Evolutionary conservation across 495 filamentous ascomycete genomes (phyloP).

Genomic region (Daldinia childiae): DNA sequence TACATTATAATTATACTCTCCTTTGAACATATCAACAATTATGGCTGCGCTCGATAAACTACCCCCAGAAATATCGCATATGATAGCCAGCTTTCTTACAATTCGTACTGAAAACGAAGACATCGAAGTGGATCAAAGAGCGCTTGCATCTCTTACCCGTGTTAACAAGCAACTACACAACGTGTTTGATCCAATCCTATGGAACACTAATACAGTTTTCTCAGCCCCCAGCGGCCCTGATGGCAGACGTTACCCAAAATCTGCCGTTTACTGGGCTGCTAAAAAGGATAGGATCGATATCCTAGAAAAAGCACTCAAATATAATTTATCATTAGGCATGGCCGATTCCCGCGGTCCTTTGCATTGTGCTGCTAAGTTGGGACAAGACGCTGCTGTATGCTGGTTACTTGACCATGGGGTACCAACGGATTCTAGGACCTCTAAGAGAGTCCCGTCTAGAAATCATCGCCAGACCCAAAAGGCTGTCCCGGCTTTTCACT

Average conservation of each 20-base stretch:
- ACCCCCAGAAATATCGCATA: slow-evolving; percentile 9
- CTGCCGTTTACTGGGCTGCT: slow-evolving; percentile 14
- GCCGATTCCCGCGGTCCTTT: neutral
- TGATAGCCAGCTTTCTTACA: neutral
- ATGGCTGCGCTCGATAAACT: slow-evolving; percentile 7
- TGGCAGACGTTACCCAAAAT: neutral
- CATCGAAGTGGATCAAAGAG: neutral
- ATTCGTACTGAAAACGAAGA: neutral
- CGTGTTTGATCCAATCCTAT: slow-evolving; percentile 21
- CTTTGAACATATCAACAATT: neutral
- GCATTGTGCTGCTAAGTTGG: neutral
- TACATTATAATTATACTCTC: neutral
- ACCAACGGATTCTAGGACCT: neutral
- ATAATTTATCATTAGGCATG: neutral
- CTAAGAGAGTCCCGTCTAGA: neutral
- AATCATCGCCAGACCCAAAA: neutral
- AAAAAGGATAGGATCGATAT: slow-evolving; percentile 19
- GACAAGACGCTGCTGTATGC: neutral
- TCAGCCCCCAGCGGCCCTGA: neutral
- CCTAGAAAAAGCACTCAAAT: slow-evolving; percentile 21
- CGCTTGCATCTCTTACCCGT: slow-evolving; percentile 14
- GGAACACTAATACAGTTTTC: neutral
- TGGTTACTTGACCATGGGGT: slow-evolving; percentile 31
- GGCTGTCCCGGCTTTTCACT: neutral
- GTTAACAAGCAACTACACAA: slow-evolving; percentile 24